Evolutionary conservation across 169 alveolate genomes (phyloP).

Genomic region (Neospora caninum): DNA sequence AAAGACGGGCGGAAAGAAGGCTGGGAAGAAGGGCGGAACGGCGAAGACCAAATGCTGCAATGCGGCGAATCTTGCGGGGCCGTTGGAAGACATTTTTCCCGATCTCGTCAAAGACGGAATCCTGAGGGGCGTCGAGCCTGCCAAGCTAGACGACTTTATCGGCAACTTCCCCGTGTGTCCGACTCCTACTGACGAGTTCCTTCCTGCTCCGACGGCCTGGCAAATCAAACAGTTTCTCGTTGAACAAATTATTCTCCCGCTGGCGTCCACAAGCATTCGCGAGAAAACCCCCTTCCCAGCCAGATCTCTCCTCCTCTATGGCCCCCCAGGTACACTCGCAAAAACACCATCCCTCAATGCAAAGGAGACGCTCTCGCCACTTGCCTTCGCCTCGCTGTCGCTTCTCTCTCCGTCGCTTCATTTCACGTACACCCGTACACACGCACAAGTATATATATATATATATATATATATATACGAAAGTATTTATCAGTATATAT

Average conservation of each 20-base stretch:
- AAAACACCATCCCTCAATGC: too few species aligned
- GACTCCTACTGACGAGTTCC: constrained; percentile 14
- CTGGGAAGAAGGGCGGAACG: constrained; percentile 71
- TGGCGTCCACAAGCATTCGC: constrained; percentile 20
- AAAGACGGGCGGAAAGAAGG: constrained; percentile 72
- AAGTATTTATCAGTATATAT: too few species aligned
- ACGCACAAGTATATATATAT: background rate
- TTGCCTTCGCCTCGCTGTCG: background rate
- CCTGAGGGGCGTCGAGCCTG: constrained; percentile 72
- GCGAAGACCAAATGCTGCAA: constrained; percentile 78
- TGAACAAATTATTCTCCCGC: constrained; percentile 58
- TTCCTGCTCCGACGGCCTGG: constrained; percentile 52
- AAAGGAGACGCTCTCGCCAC: background rate
- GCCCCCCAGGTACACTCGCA: constrained; percentile 13
- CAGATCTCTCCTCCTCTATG: constrained; percentile 47
- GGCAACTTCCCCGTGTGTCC: constrained; percentile 73
- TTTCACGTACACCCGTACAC: background rate
- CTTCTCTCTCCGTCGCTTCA: too few species aligned
- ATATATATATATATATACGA: background rate
- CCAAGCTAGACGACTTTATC: constrained; percentile 72
- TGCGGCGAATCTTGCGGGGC: constrained; percentile 76
- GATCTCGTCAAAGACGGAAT: constrained; percentile 80
- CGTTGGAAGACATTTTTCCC: constrained; percentile 65
- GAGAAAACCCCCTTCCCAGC: constrained; percentile 45
- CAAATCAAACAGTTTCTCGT: constrained; percentile 48